A percentile compares a stretch with the other conserved stretches of the same genome.
These are phyloP conservation scores for Peterozyma toletana DNA, from an alignment of 805 yeast genomes.

Conservation along the genomic window DNA sequence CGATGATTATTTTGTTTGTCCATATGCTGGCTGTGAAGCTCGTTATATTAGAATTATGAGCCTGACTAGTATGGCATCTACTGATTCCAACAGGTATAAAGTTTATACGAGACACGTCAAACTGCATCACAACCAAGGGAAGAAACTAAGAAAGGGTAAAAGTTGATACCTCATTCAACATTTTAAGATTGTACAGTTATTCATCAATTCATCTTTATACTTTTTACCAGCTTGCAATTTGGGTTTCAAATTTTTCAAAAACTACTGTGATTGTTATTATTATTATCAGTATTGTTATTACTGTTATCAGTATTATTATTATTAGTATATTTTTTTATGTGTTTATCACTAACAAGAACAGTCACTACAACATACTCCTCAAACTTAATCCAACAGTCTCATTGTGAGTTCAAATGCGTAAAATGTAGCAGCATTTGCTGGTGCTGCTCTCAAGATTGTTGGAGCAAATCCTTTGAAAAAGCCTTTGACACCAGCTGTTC, in stretches of 20 bases:
- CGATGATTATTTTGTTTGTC: constrained; percentile 3
- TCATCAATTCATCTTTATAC: too few relatives aligned
- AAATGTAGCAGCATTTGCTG: constrained; percentile 96
- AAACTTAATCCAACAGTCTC: constrained; percentile 41
- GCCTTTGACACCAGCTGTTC: constrained; percentile 62
- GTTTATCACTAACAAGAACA: too few relatives aligned
- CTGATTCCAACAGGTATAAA: background rate
- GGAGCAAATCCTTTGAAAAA: constrained; percentile 90
- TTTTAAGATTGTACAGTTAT: too few relatives aligned
- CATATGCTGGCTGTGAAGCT: constrained; percentile 4
- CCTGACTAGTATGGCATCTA: background rate
- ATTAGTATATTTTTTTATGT: too few relatives aligned
- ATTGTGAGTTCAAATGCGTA: constrained; percentile 87
- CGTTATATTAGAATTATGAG: background rate
- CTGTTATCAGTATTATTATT: too few relatives aligned
- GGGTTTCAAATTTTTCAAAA: too few relatives aligned
- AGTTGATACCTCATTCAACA: too few relatives aligned
- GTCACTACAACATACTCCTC: too few relatives aligned
- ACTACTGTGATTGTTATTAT: too few relatives aligned
- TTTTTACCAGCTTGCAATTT: too few relatives aligned
- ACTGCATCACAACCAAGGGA: constrained; percentile 5
- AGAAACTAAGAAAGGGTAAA: background rate
- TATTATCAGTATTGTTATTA: too few relatives aligned
- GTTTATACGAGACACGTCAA: constrained; percentile 3
- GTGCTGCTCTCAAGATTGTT: constrained; percentile 92